Evolutionary conservation across 352 stramenopile genomes (phyloP), one percentile per base, ranked within the genome.

Genomic region (Pythium utonaiense): DNA sequence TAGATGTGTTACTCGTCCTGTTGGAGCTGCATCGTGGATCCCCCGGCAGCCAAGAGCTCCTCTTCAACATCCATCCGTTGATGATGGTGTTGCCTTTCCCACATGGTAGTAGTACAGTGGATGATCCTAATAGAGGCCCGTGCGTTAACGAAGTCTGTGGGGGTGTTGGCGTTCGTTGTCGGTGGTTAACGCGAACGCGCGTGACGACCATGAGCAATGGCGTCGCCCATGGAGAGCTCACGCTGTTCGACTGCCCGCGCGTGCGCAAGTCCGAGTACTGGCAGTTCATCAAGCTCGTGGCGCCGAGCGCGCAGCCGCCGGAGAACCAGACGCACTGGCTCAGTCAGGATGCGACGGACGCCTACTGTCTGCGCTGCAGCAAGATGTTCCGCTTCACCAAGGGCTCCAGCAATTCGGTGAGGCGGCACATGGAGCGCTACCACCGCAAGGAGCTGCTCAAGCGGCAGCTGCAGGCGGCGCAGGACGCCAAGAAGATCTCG

Each of bases 271-370:
- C 66, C 47, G 77, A 78, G 60, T 82, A 79, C 70, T 86, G 77
- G 74, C 77, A 87, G 67, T 87, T 80, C 64, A 81, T 84, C 55
- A 77, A 77, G 64, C 71, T 87, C 40, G 69, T 83, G 36, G 77
- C 71, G 24, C 73, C 75, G 21, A 44, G 60, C 9, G 64, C 53
- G 14, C 57, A 65, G 47, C 73, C 60, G 13, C 64, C 67, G 13
- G 57, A 69, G 3, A 72, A 65, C 1, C 74, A 79, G 64, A 77
- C 66, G 10, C 74, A 83, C 62, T 83, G 75, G 75, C 59, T 80
- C 47, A 83, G 75, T 56, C 75, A 83, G 58, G 75, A 83, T 57
- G 72, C 75, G 36, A 72, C 64, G 14, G 72, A 80, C 57, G 75
- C 75, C 4, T 83, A 73, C 61, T 80, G 75, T 44, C 67, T 83